Percentiles rank a stretch among this genome's conserved stretches.
Evolutionary conservation across 192 early-diverging fungal species (phyloP).

Genomic region (Coemansia sp.): DNA sequence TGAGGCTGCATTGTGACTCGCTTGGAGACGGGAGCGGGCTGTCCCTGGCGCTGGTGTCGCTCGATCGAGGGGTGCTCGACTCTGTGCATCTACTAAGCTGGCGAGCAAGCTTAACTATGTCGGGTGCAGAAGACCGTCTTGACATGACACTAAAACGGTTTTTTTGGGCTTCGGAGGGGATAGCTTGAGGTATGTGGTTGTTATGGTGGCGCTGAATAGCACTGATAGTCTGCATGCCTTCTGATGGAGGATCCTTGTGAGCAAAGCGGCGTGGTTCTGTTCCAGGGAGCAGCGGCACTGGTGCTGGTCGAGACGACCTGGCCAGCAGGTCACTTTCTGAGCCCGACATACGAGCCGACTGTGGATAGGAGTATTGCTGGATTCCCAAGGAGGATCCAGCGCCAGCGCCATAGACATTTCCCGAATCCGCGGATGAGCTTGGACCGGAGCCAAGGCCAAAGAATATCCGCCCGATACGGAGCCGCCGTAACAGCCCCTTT

Average conservation of each 20-base stretch:
- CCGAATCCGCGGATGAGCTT: conserved; percentile 1
- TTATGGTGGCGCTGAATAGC: conserved; percentile 2
- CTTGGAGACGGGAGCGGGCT: neutral
- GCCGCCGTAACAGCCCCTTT: conserved; percentile 38
- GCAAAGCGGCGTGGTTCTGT: neutral
- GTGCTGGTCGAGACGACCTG: conserved; percentile 8
- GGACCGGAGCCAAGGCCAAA: conserved; percentile 28
- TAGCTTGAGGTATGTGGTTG: conserved; percentile 4
- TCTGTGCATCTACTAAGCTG: conserved; percentile 24
- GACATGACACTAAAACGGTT: conserved; percentile 45
- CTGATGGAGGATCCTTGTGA: neutral
- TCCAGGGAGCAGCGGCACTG: neutral
- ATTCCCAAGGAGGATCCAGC: conserved; percentile 6
- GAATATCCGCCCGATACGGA: conserved; percentile 49
- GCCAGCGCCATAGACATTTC: conserved; percentile 16
- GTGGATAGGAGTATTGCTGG: neutral
- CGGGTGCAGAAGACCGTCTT: conserved; percentile 48
- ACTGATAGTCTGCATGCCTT: conserved; percentile 12
- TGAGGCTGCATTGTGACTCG: neutral
- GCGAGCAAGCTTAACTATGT: conserved; percentile 26
- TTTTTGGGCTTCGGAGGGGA: conserved; percentile 20
- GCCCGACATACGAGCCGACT: conserved; percentile 5
- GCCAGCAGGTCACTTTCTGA: conserved; percentile 9
- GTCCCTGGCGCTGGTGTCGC: neutral
- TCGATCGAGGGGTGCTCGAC: conserved; percentile 1